Evolutionary conservation across 2,329 filamentous ascomycete species (phyloP).

Genomic region (Podosphaera fusca): DNA sequence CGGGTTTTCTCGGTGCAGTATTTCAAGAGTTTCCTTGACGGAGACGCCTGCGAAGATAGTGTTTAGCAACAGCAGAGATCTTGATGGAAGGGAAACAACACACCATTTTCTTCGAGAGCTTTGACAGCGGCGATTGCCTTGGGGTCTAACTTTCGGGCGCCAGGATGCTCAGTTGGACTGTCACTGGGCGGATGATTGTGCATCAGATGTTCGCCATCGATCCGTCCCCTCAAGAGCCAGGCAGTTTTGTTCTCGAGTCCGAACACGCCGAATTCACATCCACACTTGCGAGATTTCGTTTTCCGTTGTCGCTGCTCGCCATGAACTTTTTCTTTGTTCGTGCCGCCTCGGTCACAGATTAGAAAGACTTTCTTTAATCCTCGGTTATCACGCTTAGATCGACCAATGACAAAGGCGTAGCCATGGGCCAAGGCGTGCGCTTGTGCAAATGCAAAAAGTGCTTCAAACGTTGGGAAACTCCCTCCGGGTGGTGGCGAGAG

Average conservation of each 20-base stretch:
- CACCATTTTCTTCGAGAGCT: slow-evolving; percentile 41
- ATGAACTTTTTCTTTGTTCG: slow-evolving; percentile 27
- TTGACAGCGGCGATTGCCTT: slow-evolving; percentile 47
- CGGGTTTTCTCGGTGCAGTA: slow-evolving; percentile 39
- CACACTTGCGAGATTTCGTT: slow-evolving; percentile 45
- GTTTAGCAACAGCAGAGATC: slow-evolving; percentile 15
- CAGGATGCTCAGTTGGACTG: slow-evolving; percentile 41
- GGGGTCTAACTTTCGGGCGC: slow-evolving; percentile 40
- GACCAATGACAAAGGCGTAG: slow-evolving; percentile 43
- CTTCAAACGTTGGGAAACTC: slow-evolving; percentile 39
- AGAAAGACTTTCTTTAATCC: slow-evolving; percentile 45
- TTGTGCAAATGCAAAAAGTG: slow-evolving; percentile 38
- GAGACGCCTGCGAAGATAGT: slow-evolving; percentile 27
- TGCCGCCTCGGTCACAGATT: slow-evolving; percentile 41
- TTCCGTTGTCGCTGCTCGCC: slow-evolving; percentile 26
- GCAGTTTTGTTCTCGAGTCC: slow-evolving; percentile 44
- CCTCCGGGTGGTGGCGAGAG: slow-evolving; percentile 30
- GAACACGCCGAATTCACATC: slow-evolving; percentile 47
- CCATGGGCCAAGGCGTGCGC: slow-evolving; percentile 43
- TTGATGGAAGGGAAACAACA: slow-evolving; percentile 10
- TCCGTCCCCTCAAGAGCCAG: slow-evolving; percentile 42
- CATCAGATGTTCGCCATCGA: slow-evolving; percentile 30
- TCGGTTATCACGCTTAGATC: slow-evolving; percentile 40
- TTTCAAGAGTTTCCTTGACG: slow-evolving; percentile 41
- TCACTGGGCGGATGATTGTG: slow-evolving; percentile 46